These are phyloP conservation scores for Plectosphaerella sp. DNA, from an alignment of 2,329 filamentous ascomycete species.

Conservation along the genomic window DNA sequence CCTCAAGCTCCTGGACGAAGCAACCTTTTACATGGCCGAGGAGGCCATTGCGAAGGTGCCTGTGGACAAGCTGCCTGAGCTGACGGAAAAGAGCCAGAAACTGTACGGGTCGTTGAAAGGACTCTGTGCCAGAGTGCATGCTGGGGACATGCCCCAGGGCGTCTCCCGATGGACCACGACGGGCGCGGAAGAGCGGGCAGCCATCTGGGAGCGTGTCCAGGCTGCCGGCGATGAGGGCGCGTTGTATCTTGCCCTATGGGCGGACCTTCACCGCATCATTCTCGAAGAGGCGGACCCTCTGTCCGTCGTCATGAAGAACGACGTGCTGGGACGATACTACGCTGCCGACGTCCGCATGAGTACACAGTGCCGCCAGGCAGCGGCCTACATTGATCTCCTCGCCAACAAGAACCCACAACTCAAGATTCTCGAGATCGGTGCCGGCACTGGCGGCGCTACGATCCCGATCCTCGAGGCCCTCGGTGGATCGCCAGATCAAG, in stretches of 20 bases:
- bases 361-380: not conserved
- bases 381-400: constrained; percentile 14
- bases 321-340: not conserved
- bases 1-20: not conserved
- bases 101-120: not conserved
- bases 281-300: not conserved
- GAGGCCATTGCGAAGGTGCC: not conserved
- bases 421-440: constrained; percentile 30
- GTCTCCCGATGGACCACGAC: not conserved
- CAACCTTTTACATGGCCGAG: not conserved
- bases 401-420: constrained; percentile 25
- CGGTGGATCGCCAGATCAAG: constrained; percentile 4
- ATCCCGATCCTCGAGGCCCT: constrained; percentile 15
- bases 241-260: not conserved
- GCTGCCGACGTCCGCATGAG: not conserved
- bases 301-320: not conserved
- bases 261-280: not conserved
- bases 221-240: not conserved
- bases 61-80: not conserved
- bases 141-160: not conserved
- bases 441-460: constrained; percentile 27
- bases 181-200: not conserved
- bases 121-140: not conserved
- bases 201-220: not conserved
- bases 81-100: not conserved